Conservation (phyloP, 805 yeast genomes). For the Candida arabinofermentans region DNA sequence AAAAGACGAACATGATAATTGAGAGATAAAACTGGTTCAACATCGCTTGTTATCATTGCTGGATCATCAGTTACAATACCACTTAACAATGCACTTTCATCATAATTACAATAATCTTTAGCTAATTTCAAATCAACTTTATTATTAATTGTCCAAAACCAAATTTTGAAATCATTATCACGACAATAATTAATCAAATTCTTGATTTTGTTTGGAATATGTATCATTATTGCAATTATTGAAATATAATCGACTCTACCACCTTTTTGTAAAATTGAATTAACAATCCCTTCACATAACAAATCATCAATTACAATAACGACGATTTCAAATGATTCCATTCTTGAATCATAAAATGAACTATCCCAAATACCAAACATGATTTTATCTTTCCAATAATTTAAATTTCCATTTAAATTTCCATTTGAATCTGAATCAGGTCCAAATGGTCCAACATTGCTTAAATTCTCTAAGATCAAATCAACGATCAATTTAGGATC, state of each 20-base stretch:
- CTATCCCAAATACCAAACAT: constrained; percentile 36
- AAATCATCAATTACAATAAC: constrained; percentile 29
- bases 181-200: constrained; percentile 15
- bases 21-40: constrained; percentile 1
- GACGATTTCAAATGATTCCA: constrained; percentile 25
- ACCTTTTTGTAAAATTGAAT: constrained; percentile 14
- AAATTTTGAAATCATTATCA: constrained; percentile 22
- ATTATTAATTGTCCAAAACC: constrained; percentile 36
- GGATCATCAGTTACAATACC: constrained; percentile 22
- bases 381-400: constrained; percentile 32
- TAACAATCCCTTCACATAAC: constrained; percentile 20
- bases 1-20: constrained; percentile 11
- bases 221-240: constrained; percentile 19
- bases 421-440: too few species aligned
- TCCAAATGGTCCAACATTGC: constrained; percentile 10
- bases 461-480: constrained; percentile 22
- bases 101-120: constrained; percentile 12
- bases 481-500: constrained; percentile 26
- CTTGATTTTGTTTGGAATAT: constrained; percentile 15
- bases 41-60: constrained; percentile 1
- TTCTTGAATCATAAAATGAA: constrained; percentile 24
- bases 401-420: too few species aligned
- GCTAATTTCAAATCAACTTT: constrained; percentile 19
- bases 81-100: constrained; percentile 16
- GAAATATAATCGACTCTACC: constrained; percentile 23